Evolutionary conservation across 495 filamentous ascomycete genomes (phyloP), one percentile per base, ranked within the genome.

Genomic region (Mycothermus thermophilus): DNA sequence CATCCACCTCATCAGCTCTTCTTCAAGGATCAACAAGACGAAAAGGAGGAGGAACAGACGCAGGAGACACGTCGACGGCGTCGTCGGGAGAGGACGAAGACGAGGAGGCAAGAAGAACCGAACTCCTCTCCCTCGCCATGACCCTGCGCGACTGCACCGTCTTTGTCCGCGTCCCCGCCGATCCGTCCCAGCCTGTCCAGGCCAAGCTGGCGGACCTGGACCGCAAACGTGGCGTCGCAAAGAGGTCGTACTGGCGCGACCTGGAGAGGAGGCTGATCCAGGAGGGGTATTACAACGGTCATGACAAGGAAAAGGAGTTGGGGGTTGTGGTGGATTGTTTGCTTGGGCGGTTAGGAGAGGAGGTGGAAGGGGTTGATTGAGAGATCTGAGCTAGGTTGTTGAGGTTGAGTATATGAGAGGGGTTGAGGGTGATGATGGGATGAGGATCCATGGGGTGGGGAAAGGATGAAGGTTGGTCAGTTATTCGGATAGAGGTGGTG

Each of bases 141-240:
- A 93, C 87, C 15, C 44, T 95, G 32, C 60, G 88, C 31, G 88
- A 97, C 57, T 87, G 86, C 53, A 85, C 82, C 0, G 66, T 90
- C 39, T 95, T 80, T 51, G 52, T 93, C 30, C 74, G 71, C 59
- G 67, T 83, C 44, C 58, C 59, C 12, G 21, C 43, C 20, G 37
- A 51, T 8, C 17, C 50, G 47, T 19, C 13, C 0, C 10, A 3
- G 8, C 30, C 42, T 1, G 66, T 90, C 0, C 78, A 87, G 48
- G 78, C 82, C 24, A 73, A 79, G 32, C 59, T 97, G 2, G 87
- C 78, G 0, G 90, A 97, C 55, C 61, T 95, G 27, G 90, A 97
- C 53, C 65, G 83, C 45, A 97, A 97, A 60, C 76, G 73, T n/a
- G 59, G 69, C 10, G 61, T 62, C 4, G 72, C 67, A 9, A 93